Conservation (phyloP, 768 basidiomycete species). For the Lentinus brumalis region DNA sequence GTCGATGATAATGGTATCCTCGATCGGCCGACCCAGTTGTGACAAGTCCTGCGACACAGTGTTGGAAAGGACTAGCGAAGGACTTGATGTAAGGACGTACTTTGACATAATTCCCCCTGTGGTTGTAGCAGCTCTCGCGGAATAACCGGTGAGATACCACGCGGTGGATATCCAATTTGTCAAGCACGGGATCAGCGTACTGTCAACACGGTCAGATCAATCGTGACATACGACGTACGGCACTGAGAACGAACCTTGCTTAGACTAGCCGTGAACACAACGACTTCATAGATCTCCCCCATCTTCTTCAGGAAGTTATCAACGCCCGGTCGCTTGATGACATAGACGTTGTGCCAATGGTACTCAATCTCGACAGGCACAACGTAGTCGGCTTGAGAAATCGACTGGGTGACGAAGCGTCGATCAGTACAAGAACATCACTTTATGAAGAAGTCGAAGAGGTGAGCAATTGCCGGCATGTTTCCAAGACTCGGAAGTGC, state of each 20-base stretch:
- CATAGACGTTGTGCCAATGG: constrained; percentile 98
- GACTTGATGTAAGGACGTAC: constrained; percentile 41
- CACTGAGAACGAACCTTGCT: constrained; percentile 73
- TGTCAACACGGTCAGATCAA: constrained; percentile 33
- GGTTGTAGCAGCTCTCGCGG: constrained; percentile 98
- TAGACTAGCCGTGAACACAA: constrained; percentile 96
- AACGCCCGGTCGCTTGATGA: constrained; percentile 97
- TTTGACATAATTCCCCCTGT: constrained; percentile 99
- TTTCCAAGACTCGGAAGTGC: too few species aligned
- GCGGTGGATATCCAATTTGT: constrained; percentile 91
- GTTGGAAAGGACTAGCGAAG: not conserved
- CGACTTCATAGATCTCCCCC: constrained; percentile 98
- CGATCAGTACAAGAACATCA: not conserved
- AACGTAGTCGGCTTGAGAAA: constrained; percentile 93
- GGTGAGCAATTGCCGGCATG: too few species aligned
- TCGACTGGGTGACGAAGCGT: constrained; percentile 58
- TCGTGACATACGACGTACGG: not conserved
- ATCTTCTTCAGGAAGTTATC: constrained; percentile 96
- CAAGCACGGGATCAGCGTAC: constrained; percentile 98
- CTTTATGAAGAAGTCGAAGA: not conserved
- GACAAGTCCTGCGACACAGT: constrained; percentile 80
- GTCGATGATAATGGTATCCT: constrained; percentile 95
- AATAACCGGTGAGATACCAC: constrained; percentile 94
- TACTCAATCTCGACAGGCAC: constrained; percentile 99
- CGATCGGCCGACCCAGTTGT: constrained; percentile 91